Evolutionary conservation across 106 monocot species (phyloP), one percentile per base, ranked within the genome.

Genomic region (Gastrodia elata): DNA sequence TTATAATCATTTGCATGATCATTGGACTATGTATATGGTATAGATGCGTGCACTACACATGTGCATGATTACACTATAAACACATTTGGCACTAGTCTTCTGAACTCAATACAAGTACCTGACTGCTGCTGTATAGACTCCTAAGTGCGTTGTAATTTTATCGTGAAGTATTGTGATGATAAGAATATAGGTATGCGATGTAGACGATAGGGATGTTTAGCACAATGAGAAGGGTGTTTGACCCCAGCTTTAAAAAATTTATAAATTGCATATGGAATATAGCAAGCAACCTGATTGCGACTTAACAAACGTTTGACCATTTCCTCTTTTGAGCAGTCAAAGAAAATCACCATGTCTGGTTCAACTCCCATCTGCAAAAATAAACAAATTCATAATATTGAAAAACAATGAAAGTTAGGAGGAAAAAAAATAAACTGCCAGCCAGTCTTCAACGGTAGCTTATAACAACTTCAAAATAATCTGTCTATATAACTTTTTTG

Each of bases 281-380:
- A 8, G 5, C n/a, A 39, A 49, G 38, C 44, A 70, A 90, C 97
- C 85, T 98, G 88, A 79, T 98, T 93, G 65, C 97, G 87, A 77
- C 84, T 82, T 15, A 98, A 71, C 11, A 98, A 83, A 3, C 97
- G 85, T 83, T 91, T 91, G 59, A 98, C 86, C 97, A 98, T 98
- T 71, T 93, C 93, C 39, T 93, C 90, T 73, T 98, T 83, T 35
- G 93, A 84, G 46, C 90, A 91, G 37, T 93, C 88, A 77, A 93
- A 93, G 80, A 88, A 88, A 73, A 98, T 77, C 65, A 98, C 93
- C 75, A 98, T 58, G 73, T 93, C 79, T 73, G 97, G 97, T 77
- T 93, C 93, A 25, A 74, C 68, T 70, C 91, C 93, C 65, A 87
- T 43, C 97, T 98, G 77, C 85, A 87, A 32, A 13, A 71, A 30